Percentiles rank a stretch among this genome's conserved stretches.
phyloP scores from a whole-genome alignment of 768 basidiomycete genomes.

The Royoungia palumana region DNA sequence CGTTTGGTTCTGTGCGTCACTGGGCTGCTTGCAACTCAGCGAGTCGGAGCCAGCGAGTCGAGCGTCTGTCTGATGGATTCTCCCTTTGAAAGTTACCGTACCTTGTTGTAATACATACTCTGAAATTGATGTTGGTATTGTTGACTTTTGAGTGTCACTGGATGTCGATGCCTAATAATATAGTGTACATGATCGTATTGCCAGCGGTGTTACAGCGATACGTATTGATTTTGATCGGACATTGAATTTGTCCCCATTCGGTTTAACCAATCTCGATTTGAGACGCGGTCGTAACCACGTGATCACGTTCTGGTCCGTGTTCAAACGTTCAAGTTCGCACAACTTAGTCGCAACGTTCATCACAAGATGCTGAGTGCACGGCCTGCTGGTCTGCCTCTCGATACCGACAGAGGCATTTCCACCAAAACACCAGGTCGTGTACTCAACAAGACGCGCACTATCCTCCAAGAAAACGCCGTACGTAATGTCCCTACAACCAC shows the following conservation, averaged over 20 bases:
- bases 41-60: slow-evolving; percentile 46
- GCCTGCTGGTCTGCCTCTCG: slow-evolving; percentile 24
- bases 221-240: too few species aligned
- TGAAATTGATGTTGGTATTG: too few species aligned
- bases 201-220: too few species aligned
- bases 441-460: slow-evolving; percentile 35
- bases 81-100: neutral
- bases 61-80: slow-evolving; percentile 63
- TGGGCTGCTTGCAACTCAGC: slow-evolving; percentile 27
- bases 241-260: too few species aligned
- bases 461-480: slow-evolving; percentile 49
- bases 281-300: too few species aligned
- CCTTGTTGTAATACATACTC: too few species aligned
- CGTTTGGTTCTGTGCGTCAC: slow-evolving; percentile 47
- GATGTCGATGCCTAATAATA: too few species aligned
- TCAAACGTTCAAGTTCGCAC: neutral
- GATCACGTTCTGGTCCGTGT: slow-evolving; percentile 25
- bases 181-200: too few species aligned
- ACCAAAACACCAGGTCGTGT: slow-evolving; percentile 58
- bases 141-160: too few species aligned
- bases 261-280: too few species aligned
- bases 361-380: slow-evolving; percentile 31
- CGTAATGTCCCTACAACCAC: slow-evolving; percentile 39
- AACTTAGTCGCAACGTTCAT: slow-evolving; percentile 1
- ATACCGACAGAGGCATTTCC: slow-evolving; percentile 19